phyloP scores from a whole-genome alignment of 1,139 yeast genomes.

The Scheffersomyces insectosa region DNA sequence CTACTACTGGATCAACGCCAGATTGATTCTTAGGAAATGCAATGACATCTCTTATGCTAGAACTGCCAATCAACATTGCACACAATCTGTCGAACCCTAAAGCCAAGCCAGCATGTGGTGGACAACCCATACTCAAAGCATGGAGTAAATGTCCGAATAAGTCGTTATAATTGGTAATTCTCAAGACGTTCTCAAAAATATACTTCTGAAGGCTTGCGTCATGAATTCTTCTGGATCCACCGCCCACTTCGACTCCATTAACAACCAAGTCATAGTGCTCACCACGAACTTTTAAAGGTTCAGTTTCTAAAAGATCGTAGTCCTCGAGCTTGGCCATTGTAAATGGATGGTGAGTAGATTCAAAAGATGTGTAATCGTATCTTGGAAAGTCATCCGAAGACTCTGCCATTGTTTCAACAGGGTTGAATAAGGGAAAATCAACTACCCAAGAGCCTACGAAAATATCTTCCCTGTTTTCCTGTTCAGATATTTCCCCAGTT shows the following conservation, averaged over 20 bases:
- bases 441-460: slow-evolving; percentile 84
- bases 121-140: slow-evolving; percentile 90
- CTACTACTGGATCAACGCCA: slow-evolving; percentile 86
- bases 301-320: slow-evolving; percentile 50
- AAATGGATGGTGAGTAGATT: slow-evolving; percentile 94
- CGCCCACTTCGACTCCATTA: slow-evolving; percentile 95
- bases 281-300: slow-evolving; percentile 75
- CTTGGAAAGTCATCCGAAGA: slow-evolving; percentile 52
- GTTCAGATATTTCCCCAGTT: slow-evolving; percentile 14
- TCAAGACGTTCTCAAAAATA: slow-evolving; percentile 58
- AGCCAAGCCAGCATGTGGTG: slow-evolving; percentile 98
- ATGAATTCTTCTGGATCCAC: slow-evolving; percentile 95
- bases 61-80: slow-evolving; percentile 79
- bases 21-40: slow-evolving; percentile 94
- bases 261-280: slow-evolving; percentile 93
- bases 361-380: slow-evolving; percentile 50
- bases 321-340: slow-evolving; percentile 84
- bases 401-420: slow-evolving; percentile 42
- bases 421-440: slow-evolving; percentile 88
- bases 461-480: slow-evolving; percentile 23
- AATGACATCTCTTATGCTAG: slow-evolving; percentile 85
- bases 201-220: slow-evolving; percentile 75
- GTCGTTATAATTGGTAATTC: slow-evolving; percentile 54
- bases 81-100: slow-evolving; percentile 91
- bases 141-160: slow-evolving; percentile 85